These are phyloP conservation scores for Zopfia rhizophila DNA, from an alignment of 2,329 filamentous ascomycete genomes.

Conservation along the genomic window DNA sequence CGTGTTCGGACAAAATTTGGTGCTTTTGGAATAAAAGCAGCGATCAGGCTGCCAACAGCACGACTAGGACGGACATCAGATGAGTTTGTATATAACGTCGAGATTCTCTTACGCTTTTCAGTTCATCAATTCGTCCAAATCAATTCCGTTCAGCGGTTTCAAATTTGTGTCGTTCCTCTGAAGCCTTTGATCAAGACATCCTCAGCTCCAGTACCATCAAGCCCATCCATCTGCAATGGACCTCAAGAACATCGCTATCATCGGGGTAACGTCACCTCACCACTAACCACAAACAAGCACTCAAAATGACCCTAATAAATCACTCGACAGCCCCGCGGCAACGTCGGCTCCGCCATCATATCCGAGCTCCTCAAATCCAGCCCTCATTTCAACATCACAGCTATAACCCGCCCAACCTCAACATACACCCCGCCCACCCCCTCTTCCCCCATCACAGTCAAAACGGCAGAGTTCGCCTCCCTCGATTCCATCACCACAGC, in stretches of 20 bases:
- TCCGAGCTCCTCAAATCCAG: constrained; percentile 35
- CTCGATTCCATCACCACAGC: constrained; percentile 45
- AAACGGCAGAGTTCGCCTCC: constrained; percentile 38
- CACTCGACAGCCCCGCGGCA: constrained; percentile 40
- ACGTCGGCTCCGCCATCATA: constrained; percentile 44
- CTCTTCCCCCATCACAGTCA: constrained; percentile 29
- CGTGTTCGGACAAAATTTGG: too few relatives aligned
- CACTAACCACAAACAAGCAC: constrained; percentile 7
- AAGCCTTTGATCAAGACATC: background rate
- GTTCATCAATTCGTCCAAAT: too few relatives aligned
- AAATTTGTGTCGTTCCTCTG: too few relatives aligned
- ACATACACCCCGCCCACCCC: constrained; percentile 26
- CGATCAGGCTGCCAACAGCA: too few relatives aligned
- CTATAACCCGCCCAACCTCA: constrained; percentile 39
- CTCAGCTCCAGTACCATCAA: background rate
- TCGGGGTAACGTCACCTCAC: constrained; percentile 36
- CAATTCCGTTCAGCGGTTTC: too few relatives aligned
- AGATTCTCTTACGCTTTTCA: too few relatives aligned
- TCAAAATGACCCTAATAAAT: constrained; percentile 3
- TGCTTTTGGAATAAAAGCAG: too few relatives aligned
- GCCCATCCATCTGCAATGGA: constrained; percentile 34
- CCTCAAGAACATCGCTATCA: constrained; percentile 47
- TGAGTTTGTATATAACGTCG: too few relatives aligned
- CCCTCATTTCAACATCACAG: constrained; percentile 37
- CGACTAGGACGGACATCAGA: too few relatives aligned